Percentiles rank a stretch among this genome's conserved stretches.
Conservation (phyloP, 306 rosid species). For the Begonia peltatifolia region DNA sequence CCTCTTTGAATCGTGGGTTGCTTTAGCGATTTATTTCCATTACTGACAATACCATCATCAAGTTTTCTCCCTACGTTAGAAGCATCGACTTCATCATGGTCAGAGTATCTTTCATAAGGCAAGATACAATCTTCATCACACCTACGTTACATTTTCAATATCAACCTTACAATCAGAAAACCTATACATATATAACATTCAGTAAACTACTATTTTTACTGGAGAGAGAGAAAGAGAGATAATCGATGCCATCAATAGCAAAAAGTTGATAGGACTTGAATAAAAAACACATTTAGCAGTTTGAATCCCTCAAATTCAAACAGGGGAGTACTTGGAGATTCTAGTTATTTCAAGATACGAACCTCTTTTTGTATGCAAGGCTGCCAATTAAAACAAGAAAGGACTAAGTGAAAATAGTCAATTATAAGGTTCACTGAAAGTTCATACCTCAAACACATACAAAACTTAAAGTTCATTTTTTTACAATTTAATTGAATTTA, state of each 20-base stretch:
- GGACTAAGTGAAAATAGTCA: no score
- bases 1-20: conserved; percentile 49
- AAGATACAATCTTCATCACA: conserved; percentile 10
- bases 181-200: neutral
- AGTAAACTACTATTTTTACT: no score
- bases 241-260: neutral
- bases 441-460: no score
- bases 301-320: no score
- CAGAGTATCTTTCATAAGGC: conserved; percentile 18
- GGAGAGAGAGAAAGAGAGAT: no score
- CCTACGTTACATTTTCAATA: conserved; percentile 29
- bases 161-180: conserved; percentile 4
- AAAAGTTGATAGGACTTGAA: neutral
- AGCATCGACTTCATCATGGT: conserved; percentile 16
- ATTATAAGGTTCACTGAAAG: no score
- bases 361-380: no score
- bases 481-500: no score
- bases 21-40: conserved; percentile 27
- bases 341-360: no score
- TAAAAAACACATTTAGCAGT: no score
- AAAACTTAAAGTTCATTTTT: no score
- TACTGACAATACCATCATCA: conserved; percentile 21
- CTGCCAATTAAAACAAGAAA: no score
- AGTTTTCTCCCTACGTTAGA: conserved; percentile 15
- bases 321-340: neutral